Evolutionary conservation across 768 basidiomycete species (phyloP), one percentile per base, ranked within the genome.

Genomic region (Baorangia bicolor): DNA sequence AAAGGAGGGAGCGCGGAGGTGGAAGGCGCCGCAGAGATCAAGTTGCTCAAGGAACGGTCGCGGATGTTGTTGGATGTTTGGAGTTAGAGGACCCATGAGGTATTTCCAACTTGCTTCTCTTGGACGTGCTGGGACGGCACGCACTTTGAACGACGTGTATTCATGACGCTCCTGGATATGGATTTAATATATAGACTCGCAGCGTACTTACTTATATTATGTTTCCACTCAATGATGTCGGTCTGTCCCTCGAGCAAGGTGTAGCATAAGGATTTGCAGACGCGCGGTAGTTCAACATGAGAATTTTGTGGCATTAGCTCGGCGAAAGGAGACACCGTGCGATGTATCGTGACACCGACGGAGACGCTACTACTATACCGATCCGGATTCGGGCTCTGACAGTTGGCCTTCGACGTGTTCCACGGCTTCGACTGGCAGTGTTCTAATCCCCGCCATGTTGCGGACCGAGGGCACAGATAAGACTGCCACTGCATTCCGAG

Each of bases 41-140:
- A 98, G 76, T 73, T 94, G 64, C 77, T 99, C 74, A 99, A 99
- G 80, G 97, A 98, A 73, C 82, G 94, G 47, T 92, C 90, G 55
- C 77, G 94, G 62, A 78, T 94, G 59, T 79, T 95, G 78, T 71
- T 92, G 60, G 93, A 95, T 72, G 92, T 94, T 59, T 94, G 92
- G 92, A 91, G 90, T 74, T 92, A 74, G 75, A 71, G 10, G n/a
- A 40, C n/a, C n/a, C 33, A n/a, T 13, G 27, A 37, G 5, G 5
- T 30, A 13, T 41, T 42, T 47, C 3, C 21, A 25, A 30, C 7
- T 49, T 27, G 3, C 33, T 52, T 33, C 4, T 9, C 25, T 20
- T 41, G n/a, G 39, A 31, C 12, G 47, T 23, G 44, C 28, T 27
- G 11, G 43, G 43, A 53, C 27, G 23, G 34, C 38, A 33, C n/a